Evolutionary conservation across 768 basidiomycete species (phyloP), one percentile per base, ranked within the genome.

Genomic region (Mycena rebaudengoi): DNA sequence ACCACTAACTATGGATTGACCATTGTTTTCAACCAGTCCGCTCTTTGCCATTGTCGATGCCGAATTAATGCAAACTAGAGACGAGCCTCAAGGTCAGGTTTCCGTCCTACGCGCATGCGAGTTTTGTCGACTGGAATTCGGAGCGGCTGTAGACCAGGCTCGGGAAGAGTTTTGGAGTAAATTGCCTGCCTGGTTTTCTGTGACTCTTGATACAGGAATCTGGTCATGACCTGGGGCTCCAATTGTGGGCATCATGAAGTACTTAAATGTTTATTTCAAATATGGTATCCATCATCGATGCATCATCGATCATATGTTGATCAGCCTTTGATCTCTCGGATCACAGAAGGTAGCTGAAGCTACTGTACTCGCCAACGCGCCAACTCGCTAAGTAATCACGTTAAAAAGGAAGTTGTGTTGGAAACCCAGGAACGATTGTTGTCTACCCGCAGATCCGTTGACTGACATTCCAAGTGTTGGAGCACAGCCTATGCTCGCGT

Each of bases 41-140:
- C 76, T 92, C 28, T 90, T 88, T 67, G 87, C 89, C 7, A 90
- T 92, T 67, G 78, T 85, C 71, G 87, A 90, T 64, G 84, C 88
- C 48, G 83, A 89, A 64, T 70, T 86, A 43, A 90, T 91, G 88
- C 88, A 89, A 69, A 83, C 84, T 5, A 79, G 85, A 40, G 83
- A 84, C 62, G 83, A 84, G 64, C 74, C 77, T 6, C 83, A 79
- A 13, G 79, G 83, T 55, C 76, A 79, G 58, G 77, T 76, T 35
- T 69, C 82, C 5, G 69, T 81, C n/a, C 78, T 85, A 66, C 82
- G 86, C 7, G 85, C 88, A 7, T 92, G 91, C 71, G 89, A 91
- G 70, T 78, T 74, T 51, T 92, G 91, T 70, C 80, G 87, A 60
- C 66, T 82, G 30, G 90, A 90, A 59, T 91, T 90, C 76, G 81